A percentile compares a stretch with the other conserved stretches of the same genome.
Conservation (phyloP, 768 basidiomycete species). For the Calocera viscosa region DNA sequence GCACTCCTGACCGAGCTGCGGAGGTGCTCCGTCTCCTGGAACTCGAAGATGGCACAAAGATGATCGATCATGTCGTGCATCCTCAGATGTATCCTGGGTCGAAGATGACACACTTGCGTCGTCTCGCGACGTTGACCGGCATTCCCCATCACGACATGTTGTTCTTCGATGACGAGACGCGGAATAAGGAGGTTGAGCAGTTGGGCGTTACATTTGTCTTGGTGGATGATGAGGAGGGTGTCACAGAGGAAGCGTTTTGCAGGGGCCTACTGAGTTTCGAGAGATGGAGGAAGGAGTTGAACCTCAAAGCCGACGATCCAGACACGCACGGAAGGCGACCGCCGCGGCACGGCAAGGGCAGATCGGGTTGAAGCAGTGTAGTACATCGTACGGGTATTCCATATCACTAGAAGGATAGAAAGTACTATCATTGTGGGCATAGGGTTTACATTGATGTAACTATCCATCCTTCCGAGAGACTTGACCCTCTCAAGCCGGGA, state of each 20-base stretch:
- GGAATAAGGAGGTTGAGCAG: conserved; percentile 7
- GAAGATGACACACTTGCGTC: neutral
- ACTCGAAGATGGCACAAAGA: neutral
- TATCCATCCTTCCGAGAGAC: neutral
- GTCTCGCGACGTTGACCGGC: neutral
- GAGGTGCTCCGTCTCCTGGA: neutral
- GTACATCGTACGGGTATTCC: no score
- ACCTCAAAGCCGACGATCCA: neutral
- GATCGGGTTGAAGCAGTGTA: neutral
- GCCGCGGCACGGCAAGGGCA: neutral
- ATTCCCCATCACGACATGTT: neutral
- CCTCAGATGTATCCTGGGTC: conserved; percentile 2
- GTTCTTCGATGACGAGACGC: conserved; percentile 1
- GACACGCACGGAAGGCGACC: neutral
- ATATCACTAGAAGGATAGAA: no score
- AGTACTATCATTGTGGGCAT: neutral
- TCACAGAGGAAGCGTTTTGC: neutral
- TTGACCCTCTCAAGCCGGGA: neutral
- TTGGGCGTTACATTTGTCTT: neutral
- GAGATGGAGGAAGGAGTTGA: neutral
- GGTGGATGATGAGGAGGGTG: conserved; percentile 6
- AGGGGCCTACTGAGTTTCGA: neutral
- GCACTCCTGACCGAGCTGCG: neutral
- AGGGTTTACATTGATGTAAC: neutral
- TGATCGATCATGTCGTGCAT: neutral